Conservation (phyloP, 495 filamentous ascomycete genomes). For the Neurospora sp. region DNA sequence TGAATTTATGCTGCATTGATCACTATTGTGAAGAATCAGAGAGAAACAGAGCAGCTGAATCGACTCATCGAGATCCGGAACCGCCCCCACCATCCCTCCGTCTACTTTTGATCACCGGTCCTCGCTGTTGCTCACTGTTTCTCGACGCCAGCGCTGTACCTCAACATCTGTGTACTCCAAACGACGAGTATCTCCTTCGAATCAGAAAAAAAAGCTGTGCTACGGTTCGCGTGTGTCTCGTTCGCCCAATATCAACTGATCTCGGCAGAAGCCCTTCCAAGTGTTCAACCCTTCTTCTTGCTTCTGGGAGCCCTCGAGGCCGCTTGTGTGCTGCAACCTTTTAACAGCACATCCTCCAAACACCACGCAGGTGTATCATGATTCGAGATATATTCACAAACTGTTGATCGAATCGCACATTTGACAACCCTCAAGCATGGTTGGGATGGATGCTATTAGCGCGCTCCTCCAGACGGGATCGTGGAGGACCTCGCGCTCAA, state of each 20-base stretch:
- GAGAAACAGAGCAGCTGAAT: neutral
- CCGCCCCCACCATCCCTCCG: neutral
- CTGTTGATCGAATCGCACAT: neutral
- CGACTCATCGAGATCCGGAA: neutral
- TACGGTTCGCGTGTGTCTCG: neutral
- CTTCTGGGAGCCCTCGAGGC: neutral
- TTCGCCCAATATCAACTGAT: neutral
- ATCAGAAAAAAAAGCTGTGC: neutral
- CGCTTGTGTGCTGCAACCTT: neutral
- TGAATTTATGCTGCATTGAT: neutral
- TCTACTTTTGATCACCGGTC: neutral
- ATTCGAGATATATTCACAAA: neutral
- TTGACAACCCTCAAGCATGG: slow-evolving; percentile 21
- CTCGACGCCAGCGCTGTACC: neutral
- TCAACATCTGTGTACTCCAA: neutral
- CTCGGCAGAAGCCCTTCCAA: neutral
- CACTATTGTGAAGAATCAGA: neutral
- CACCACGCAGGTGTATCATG: neutral
- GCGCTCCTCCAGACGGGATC: slow-evolving; percentile 31
- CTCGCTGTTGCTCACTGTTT: neutral
- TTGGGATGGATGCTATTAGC: slow-evolving; percentile 25
- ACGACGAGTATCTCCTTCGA: neutral
- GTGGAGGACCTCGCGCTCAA: slow-evolving; percentile 32
- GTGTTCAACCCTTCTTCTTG: neutral
- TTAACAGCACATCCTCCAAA: neutral